These are phyloP conservation scores for Lasiosphaeria ovina DNA, from an alignment of 495 filamentous ascomycete genomes.

Conservation along the genomic window DNA sequence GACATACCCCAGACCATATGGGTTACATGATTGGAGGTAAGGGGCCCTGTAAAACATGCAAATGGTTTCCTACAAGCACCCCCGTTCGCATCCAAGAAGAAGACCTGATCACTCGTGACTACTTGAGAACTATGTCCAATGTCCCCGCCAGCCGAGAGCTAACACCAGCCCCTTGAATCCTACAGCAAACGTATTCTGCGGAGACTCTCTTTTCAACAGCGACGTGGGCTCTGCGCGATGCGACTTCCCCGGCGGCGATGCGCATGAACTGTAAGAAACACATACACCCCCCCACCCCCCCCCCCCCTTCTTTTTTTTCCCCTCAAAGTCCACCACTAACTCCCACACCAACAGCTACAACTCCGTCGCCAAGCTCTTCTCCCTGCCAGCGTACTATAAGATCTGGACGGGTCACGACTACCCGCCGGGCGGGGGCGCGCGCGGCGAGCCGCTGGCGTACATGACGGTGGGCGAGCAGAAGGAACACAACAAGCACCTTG, in stretches of 20 bases:
- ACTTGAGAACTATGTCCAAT: no score
- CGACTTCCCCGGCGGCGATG: conserved; percentile 59
- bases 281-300: not conserved
- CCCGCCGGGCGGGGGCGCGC: conserved; percentile 30
- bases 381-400: conserved; percentile 42
- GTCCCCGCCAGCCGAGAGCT: no score
- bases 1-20: conserved; percentile 62
- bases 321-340: not conserved
- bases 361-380: conserved; percentile 47
- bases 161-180: not conserved
- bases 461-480: conserved; percentile 53
- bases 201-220: conserved; percentile 59
- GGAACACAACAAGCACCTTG: conserved; percentile 53
- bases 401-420: conserved; percentile 56
- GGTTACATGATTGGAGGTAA: conserved; percentile 56
- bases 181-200: conserved; percentile 56
- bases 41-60: no score
- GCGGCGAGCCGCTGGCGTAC: conserved; percentile 36
- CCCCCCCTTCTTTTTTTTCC: not conserved
- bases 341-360: conserved; percentile 10
- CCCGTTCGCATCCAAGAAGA: no score
- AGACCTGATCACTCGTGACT: no score
- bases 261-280: conserved; percentile 40
- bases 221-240: conserved; percentile 60
- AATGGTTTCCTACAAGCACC: no score